Evolutionary conservation across 2,329 filamentous ascomycete species (phyloP).

Genomic region (Bipolaris sorokiniana): DNA sequence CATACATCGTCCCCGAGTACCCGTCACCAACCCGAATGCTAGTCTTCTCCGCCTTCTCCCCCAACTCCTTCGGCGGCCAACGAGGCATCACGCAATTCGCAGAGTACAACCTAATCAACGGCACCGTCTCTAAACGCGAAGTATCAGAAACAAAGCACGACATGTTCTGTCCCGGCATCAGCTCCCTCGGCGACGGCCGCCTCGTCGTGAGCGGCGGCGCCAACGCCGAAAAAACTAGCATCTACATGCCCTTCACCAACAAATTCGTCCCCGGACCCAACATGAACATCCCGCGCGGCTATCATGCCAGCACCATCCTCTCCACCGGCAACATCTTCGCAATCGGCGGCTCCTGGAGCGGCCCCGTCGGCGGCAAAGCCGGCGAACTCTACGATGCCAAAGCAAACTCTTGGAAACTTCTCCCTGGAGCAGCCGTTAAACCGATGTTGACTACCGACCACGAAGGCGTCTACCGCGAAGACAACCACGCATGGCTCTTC

Average conservation of each 20-base stretch:
- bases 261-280: conserved; percentile 19
- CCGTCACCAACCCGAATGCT: conserved; percentile 25
- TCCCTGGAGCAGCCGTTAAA: conserved; percentile 24
- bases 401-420: conserved; percentile 21
- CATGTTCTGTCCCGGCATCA: conserved; percentile 34
- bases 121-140: conserved; percentile 20
- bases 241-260: conserved; percentile 24
- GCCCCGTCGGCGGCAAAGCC: conserved; percentile 17
- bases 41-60: conserved; percentile 26
- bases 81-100: conserved; percentile 29
- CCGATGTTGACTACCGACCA: conserved; percentile 27
- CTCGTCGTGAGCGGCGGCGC: conserved; percentile 28
- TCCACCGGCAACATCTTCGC: conserved; percentile 30
- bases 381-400: conserved; percentile 26
- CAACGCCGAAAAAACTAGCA: conserved; percentile 25
- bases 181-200: conserved; percentile 21
- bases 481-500: conserved; percentile 34
- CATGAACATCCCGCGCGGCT: conserved; percentile 26
- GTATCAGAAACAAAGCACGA: conserved; percentile 29
- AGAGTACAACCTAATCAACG: conserved; percentile 23
- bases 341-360: conserved; percentile 28
- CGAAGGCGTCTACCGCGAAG: conserved; percentile 23
- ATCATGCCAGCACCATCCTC: conserved; percentile 24
- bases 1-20: conserved; percentile 28
- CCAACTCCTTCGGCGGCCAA: conserved; percentile 19